Evolutionary conservation across 1,139 yeast genomes (phyloP).

Genomic region (Zygosaccharomyces sapae): DNA sequence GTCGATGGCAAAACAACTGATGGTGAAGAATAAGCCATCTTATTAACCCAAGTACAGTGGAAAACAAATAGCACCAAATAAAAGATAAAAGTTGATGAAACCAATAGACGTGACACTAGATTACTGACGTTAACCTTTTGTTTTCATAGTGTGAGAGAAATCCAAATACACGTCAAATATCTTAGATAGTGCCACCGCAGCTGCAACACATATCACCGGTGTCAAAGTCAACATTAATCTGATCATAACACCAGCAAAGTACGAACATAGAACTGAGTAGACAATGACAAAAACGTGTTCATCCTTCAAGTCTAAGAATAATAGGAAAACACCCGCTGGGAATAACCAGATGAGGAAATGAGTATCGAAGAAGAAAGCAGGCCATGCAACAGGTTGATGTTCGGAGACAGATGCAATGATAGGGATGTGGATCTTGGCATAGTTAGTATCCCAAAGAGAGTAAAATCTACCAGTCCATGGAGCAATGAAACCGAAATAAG

Average conservation of each 20-base stretch:
- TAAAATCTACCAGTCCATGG: constrained; percentile 99
- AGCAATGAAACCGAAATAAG: constrained; percentile 90
- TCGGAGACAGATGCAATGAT: constrained; percentile 98
- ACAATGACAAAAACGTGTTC: constrained; percentile 92
- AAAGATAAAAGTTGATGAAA: constrained; percentile 62
- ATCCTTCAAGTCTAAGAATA: constrained; percentile 83
- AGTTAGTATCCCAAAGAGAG: constrained; percentile 95
- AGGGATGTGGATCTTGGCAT: constrained; percentile 97
- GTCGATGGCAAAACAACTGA: constrained; percentile 87
- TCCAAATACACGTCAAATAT: constrained; percentile 80
- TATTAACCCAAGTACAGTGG: constrained; percentile 98
- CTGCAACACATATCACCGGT: constrained; percentile 89
- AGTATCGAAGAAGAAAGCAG: constrained; percentile 92
- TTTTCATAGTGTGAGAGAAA: constrained; percentile 43
- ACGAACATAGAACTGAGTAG: constrained; percentile 86
- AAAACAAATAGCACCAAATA: constrained; percentile 79
- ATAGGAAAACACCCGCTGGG: constrained; percentile 93
- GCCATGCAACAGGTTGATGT: constrained; percentile 99
- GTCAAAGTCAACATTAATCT: constrained; percentile 95
- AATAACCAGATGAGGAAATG: constrained; percentile 92
- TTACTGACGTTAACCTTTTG: constrained; percentile 12
- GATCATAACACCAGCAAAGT: constrained; percentile 99
- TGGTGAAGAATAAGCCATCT: constrained; percentile 94
- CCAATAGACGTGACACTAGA: constrained; percentile 40
- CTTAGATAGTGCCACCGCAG: constrained; percentile 82